These are phyloP conservation scores for Agrocybe pediades DNA, from an alignment of 768 basidiomycete species.

Conservation along the genomic window DNA sequence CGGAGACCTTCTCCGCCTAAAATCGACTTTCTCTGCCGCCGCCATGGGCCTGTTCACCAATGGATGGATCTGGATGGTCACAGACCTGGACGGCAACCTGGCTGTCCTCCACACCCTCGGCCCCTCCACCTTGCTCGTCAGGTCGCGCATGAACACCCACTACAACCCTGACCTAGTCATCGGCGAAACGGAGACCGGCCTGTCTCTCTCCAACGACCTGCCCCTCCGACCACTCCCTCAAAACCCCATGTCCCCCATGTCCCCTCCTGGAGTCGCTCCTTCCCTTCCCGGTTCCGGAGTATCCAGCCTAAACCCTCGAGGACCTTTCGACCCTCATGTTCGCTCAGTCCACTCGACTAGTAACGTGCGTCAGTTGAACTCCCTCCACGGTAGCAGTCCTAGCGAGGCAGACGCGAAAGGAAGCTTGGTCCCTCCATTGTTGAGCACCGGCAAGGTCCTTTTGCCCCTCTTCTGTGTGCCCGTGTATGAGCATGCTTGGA, in stretches of 20 bases:
- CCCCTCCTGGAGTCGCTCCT: slow-evolving; percentile 30
- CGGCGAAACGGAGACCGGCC: slow-evolving; percentile 18
- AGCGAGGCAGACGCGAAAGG: slow-evolving; percentile 10
- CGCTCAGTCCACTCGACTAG: slow-evolving; percentile 10
- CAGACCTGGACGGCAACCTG: slow-evolving; percentile 56
- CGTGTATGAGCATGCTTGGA: slow-evolving; percentile 86
- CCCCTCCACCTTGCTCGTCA: slow-evolving; percentile 83
- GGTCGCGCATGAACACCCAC: slow-evolving; percentile 45
- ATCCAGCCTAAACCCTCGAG: slow-evolving; percentile 26
- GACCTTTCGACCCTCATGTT: slow-evolving; percentile 21
- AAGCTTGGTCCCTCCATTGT: slow-evolving; percentile 20
- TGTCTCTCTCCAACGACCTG: slow-evolving; percentile 18
- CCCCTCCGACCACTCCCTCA: slow-evolving; percentile 19
- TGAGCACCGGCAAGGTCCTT: slow-evolving; percentile 53
- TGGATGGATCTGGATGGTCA: slow-evolving; percentile 90
- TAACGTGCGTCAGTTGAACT: neutral
- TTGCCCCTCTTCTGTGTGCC: slow-evolving; percentile 79
- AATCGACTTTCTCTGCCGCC: slow-evolving; percentile 75
- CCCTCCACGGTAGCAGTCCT: slow-evolving; percentile 1
- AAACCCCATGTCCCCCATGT: slow-evolving; percentile 20
- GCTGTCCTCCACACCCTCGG: slow-evolving; percentile 88
- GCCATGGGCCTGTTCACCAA: slow-evolving; percentile 76
- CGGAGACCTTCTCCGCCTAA: slow-evolving; percentile 66
- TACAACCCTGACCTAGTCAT: slow-evolving; percentile 17
- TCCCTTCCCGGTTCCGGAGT: slow-evolving; percentile 48